phyloP scores from a whole-genome alignment of 495 filamentous ascomycete genomes.

The Xylaria cubensis region DNA sequence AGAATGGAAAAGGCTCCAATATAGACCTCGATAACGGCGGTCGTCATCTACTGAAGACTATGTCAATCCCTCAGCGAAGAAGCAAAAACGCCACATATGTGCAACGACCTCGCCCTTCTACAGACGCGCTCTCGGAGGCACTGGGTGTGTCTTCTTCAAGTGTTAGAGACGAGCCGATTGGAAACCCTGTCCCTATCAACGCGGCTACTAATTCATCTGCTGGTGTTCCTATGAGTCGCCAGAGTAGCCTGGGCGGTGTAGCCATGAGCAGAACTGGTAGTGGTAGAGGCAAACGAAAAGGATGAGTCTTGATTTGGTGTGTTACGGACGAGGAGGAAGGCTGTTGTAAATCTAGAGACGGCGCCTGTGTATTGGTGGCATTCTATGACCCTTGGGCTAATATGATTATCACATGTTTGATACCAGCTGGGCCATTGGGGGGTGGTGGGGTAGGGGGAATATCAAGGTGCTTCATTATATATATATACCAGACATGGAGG shows the following conservation, averaged over 20 bases:
- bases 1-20: constrained; percentile 51
- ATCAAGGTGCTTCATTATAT: background rate
- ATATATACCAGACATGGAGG: background rate
- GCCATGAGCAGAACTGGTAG: constrained; percentile 56
- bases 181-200: constrained; percentile 21
- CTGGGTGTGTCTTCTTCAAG: constrained; percentile 47
- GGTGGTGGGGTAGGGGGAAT: background rate
- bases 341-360: background rate
- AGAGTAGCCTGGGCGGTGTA: constrained; percentile 55
- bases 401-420: constrained; percentile 1
- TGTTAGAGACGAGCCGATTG: constrained; percentile 37
- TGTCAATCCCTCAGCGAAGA: constrained; percentile 45
- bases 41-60: constrained; percentile 51
- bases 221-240: constrained; percentile 57
- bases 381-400: background rate
- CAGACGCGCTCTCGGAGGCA: constrained; percentile 50
- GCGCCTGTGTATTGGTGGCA: background rate
- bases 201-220: constrained; percentile 33
- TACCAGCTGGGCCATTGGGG: constrained; percentile 2
- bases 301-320: constrained; percentile 21
- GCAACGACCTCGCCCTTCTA: constrained; percentile 50
- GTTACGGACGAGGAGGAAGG: background rate
- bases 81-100: constrained; percentile 48
- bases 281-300: constrained; percentile 43
- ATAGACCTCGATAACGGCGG: constrained; percentile 52